Conservation (phyloP, 768 basidiomycete genomes). For the Kwoniella sp. region DNA sequence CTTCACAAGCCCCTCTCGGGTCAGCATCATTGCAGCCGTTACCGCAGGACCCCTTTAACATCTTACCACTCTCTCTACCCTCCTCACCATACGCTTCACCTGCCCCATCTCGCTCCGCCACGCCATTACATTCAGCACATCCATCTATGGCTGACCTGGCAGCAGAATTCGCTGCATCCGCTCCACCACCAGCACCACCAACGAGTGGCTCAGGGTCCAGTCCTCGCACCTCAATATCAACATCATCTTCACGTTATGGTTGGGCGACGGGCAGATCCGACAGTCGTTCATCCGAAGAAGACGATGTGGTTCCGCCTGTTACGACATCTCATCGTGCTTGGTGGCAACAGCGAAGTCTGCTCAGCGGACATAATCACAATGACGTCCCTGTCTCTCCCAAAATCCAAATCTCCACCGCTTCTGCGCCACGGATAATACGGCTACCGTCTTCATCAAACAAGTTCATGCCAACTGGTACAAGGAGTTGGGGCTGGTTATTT, state of each 20-base stretch:
- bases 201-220: conserved; percentile 21
- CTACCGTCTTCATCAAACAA: conserved; percentile 13
- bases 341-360: conserved; percentile 21
- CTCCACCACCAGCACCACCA: not conserved
- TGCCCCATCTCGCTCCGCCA: conserved; percentile 17
- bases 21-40: conserved; percentile 17
- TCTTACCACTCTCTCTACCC: conserved; percentile 38
- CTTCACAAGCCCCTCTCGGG: conserved; percentile 20
- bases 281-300: conserved; percentile 27
- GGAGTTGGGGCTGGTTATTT: conserved; percentile 34
- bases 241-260: conserved; percentile 27
- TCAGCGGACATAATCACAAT: not conserved
- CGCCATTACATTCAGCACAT: conserved; percentile 30
- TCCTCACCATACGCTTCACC: conserved; percentile 31
- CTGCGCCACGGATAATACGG: conserved; percentile 8
- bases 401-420: conserved; percentile 11
- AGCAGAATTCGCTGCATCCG: conserved; percentile 22
- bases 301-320: conserved; percentile 20
- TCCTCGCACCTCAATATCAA: conserved; percentile 35
- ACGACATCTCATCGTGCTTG: conserved; percentile 19
- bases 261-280: conserved; percentile 28
- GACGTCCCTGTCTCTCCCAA: conserved; percentile 25
- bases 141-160: conserved; percentile 23
- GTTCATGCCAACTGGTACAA: conserved; percentile 33
- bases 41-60: conserved; percentile 38